A percentile compares a stretch with the other conserved stretches of the same genome.
Conservation (phyloP, 108 stramenopile species). For the Ochromonas danica region DNA sequence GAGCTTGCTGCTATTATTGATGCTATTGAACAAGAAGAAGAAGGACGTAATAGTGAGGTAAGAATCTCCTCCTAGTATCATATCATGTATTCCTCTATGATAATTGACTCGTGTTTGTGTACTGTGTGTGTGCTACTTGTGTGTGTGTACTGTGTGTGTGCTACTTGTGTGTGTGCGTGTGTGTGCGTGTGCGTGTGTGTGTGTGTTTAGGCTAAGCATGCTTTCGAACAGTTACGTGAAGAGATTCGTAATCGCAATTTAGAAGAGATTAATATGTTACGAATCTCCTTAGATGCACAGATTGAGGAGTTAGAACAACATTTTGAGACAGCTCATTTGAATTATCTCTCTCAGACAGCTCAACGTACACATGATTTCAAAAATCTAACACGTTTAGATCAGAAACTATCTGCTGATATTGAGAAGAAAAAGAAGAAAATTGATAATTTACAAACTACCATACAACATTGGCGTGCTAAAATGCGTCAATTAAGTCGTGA, state of each 20-base stretch:
- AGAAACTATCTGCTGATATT: conserved; percentile 56
- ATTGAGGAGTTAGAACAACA: conserved; percentile 65
- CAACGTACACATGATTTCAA: conserved; percentile 64
- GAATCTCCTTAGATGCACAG: conserved; percentile 57
- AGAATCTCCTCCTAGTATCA: too few species aligned
- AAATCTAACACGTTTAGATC: conserved; percentile 55
- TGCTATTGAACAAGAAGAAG: conserved; percentile 33
- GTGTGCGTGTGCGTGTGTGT: conserved; percentile 1
- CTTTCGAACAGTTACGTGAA: conserved; percentile 61
- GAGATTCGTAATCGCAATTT: conserved; percentile 62
- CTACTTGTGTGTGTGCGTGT: neutral
- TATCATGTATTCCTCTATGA: too few species aligned
- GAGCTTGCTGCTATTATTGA: conserved; percentile 23
- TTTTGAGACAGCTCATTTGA: conserved; percentile 58
- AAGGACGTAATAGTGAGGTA: neutral
- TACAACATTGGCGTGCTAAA: conserved; percentile 63
- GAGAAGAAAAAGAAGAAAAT: conserved; percentile 56
- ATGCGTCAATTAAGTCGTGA: conserved; percentile 57
- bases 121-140: neutral
- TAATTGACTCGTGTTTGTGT: too few species aligned
- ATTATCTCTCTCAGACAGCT: conserved; percentile 64
- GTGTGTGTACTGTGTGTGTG: neutral
- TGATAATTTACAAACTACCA: conserved; percentile 53
- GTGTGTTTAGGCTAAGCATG: conserved; percentile 47
- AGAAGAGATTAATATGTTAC: conserved; percentile 65